These are phyloP conservation scores for Rhododendron mucronatum DNA, from an alignment of 148 eudicot genomes.

Conservation along the genomic window DNA sequence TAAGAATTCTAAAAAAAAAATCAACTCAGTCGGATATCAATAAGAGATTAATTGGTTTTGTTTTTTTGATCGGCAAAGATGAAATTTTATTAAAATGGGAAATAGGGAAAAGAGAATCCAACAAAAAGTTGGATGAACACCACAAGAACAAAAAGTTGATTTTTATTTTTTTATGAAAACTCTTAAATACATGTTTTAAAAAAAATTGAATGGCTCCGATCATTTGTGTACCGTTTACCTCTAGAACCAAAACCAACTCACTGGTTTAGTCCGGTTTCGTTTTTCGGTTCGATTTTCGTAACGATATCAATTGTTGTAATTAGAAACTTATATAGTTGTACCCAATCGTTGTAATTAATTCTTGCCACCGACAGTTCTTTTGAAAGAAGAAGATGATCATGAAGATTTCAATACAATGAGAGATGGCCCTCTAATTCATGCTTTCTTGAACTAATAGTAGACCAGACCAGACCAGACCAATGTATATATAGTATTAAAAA, in stretches of 20 bases:
- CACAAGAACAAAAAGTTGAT: no score
- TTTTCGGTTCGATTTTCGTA: background rate
- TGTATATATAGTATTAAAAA: background rate
- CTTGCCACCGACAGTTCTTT: background rate
- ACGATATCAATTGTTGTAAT: background rate
- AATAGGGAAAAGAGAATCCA: no score
- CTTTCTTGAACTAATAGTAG: constrained; percentile 8
- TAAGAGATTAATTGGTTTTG: no score
- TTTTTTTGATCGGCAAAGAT: no score
- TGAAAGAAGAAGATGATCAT: background rate
- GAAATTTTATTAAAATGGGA: no score
- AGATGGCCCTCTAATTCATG: constrained; percentile 28
- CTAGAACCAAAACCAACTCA: background rate
- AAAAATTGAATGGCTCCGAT: background rate
- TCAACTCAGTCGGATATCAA: background rate
- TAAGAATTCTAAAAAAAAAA: no score
- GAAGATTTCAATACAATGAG: constrained; percentile 2
- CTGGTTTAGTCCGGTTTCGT: background rate
- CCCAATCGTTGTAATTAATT: background rate
- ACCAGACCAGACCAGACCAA: background rate
- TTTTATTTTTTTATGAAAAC: no score
- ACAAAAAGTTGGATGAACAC: no score
- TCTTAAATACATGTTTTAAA: no score
- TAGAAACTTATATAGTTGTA: background rate
- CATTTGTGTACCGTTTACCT: background rate